These are phyloP conservation scores for Lobulomyces angularis DNA, from an alignment of 192 early-diverging fungal species.

Conservation along the genomic window DNA sequence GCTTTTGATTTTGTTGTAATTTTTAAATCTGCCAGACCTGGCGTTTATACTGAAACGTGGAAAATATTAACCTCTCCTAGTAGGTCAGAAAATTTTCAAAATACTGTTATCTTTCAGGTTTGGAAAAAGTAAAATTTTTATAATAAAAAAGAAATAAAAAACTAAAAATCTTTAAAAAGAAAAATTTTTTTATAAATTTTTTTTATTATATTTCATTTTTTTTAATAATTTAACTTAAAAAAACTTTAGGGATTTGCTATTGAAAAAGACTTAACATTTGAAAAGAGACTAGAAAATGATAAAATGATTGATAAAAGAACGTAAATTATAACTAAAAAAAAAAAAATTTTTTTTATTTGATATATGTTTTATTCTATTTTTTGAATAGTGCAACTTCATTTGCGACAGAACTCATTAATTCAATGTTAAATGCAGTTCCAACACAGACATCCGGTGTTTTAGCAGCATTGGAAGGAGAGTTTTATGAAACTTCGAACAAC, in stretches of 20 bases:
- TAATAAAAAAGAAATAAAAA: too few species aligned
- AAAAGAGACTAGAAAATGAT: conserved; percentile 19
- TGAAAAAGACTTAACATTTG: conserved; percentile 15
- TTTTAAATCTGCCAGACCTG: conserved; percentile 28
- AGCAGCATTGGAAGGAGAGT: conserved; percentile 3
- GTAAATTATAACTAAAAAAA: conserved; percentile 8
- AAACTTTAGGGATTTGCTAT: conserved; percentile 28
- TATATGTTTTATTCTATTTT: not conserved
- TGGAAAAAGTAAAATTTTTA: too few species aligned
- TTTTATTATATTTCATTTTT: conserved; percentile 2
- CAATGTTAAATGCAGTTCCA: conserved; percentile 7
- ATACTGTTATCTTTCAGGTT: conserved; percentile 17
- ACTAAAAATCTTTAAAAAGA: too few species aligned
- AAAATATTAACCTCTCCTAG: conserved; percentile 14
- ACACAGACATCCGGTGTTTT: conserved; percentile 4
- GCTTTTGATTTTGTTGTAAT: conserved; percentile 37
- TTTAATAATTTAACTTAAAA: not conserved
- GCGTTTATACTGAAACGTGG: conserved; percentile 32
- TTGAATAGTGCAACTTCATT: conserved; percentile 19
- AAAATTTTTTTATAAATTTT: too few species aligned
- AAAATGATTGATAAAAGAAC: conserved; percentile 7
- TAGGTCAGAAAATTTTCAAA: conserved; percentile 3
- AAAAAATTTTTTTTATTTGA: not conserved
- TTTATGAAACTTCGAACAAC: not conserved
- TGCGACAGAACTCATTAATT: conserved; percentile 17